phyloP scores from a whole-genome alignment of 1,284 basidiomycete species.

The Hortiboletus rubellus region DNA sequence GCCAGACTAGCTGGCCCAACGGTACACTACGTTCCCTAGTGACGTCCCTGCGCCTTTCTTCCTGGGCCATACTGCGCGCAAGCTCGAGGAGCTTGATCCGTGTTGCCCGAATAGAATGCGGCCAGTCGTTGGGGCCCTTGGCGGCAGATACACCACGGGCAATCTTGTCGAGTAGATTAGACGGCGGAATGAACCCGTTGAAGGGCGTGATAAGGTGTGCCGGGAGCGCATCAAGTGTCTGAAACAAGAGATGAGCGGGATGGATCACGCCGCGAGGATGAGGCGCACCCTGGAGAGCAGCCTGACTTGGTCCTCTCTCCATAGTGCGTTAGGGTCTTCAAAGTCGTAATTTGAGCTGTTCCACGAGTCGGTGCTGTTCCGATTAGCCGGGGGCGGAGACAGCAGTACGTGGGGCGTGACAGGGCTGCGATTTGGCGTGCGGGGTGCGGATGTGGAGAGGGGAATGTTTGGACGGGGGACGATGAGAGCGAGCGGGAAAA shows the following conservation, averaged over 20 bases:
- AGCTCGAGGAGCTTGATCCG: slow-evolving; percentile 77
- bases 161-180: slow-evolving; percentile 81
- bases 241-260: slow-evolving; percentile 4
- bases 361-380: slow-evolving; percentile 80
- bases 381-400: slow-evolving; percentile 48
- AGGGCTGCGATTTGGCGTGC: slow-evolving; percentile 51
- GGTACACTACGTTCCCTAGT: slow-evolving; percentile 33
- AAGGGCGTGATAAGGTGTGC: slow-evolving; percentile 78
- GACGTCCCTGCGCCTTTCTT: slow-evolving; percentile 42
- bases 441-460: slow-evolving; percentile 40
- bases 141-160: slow-evolving; percentile 69
- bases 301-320: slow-evolving; percentile 69
- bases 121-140: slow-evolving; percentile 74
- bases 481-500: slow-evolving; percentile 54
- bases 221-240: slow-evolving; percentile 80
- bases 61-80: slow-evolving; percentile 60
- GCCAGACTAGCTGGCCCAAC: slow-evolving; percentile 14
- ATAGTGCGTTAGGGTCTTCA: slow-evolving; percentile 62
- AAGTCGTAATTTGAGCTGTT: slow-evolving; percentile 69
- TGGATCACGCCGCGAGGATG: background rate
- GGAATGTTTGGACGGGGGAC: slow-evolving; percentile 53
- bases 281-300: slow-evolving; percentile 62
- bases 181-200: slow-evolving; percentile 74
- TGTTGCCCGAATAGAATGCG: slow-evolving; percentile 74
- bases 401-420: slow-evolving; percentile 49